phyloP scores from a whole-genome alignment of 352 stramenopile species.

The Ophiocytium majus region DNA sequence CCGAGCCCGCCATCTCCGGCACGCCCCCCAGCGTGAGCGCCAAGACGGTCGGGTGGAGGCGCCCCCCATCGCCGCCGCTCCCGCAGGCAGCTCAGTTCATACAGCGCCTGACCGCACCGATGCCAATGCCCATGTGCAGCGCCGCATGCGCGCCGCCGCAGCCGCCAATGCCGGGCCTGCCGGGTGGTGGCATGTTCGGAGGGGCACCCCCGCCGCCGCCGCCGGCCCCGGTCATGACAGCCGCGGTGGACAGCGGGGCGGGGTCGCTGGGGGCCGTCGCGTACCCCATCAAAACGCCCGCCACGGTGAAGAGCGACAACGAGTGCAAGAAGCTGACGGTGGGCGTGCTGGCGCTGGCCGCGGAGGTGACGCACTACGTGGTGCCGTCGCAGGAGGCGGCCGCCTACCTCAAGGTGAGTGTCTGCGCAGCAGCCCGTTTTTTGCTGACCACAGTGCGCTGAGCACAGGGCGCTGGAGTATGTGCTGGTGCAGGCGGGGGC shows the following conservation, averaged over 20 bases:
- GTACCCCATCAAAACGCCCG: slow-evolving; percentile 28
- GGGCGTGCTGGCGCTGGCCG: slow-evolving; percentile 30
- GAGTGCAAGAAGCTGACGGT: slow-evolving; percentile 42
- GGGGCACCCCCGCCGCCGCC: slow-evolving; percentile 23
- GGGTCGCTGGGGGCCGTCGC: slow-evolving; percentile 29
- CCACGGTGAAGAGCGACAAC: slow-evolving; percentile 23
- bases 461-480: no score
- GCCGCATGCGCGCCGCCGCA: no score
- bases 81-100: no score
- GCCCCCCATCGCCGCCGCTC: background rate
- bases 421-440: no score
- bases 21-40: slow-evolving; percentile 23
- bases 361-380: slow-evolving; percentile 44
- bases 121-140: no score
- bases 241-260: slow-evolving; percentile 27
- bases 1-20: slow-evolving; percentile 32
- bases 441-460: no score
- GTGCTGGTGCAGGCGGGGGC: no score
- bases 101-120: no score
- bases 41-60: slow-evolving; percentile 30
- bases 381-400: slow-evolving; percentile 44
- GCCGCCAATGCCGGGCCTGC: no score
- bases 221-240: background rate
- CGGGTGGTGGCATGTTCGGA: no score
- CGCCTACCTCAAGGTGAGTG: slow-evolving; percentile 39